Base-by-base conservation (phyloP, 2,329 filamentous ascomycete genomes). In the Stemphylium lycopersici region DNA sequence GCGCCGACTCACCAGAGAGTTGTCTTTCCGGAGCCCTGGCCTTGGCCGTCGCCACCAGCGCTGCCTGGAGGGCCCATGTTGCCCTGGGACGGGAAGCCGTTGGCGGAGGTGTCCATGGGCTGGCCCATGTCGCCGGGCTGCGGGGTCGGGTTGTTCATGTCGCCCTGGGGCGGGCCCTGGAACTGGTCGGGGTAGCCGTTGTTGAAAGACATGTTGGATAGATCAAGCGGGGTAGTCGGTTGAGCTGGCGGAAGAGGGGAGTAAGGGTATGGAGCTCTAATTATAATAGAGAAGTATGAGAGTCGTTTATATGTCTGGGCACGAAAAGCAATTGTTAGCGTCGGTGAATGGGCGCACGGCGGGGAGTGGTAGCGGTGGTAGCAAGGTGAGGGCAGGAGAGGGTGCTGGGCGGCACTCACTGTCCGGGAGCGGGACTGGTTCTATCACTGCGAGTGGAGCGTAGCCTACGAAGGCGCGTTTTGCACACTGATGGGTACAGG, bases 181-280 rank as follows among this genome's bases (percentile, higher is more conserved):
- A 84, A 87, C 61, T 82, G 79, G 61, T 82, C 79, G 47, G 36
- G 36, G 68, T 88, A 85, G 76, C 85, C 87, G 75, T 85, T 85
- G 59, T 84, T 83, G 79, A 87, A 88, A 73, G 84, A 87, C 87
- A 89, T 89, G 54, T 63, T 83, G 73, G 56, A 52, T 49, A 46
- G 59, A 63, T 62, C 52, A 62, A 49, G 51, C 49, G 60, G 58
- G 61, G 53, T 65, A 58, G 58, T 61, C 48, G 58, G 43, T 44
- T 52, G 43, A 40, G 31, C 43, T 52, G 47, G 48, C 48, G 50
- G 55, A 48, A 43, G 33, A 44, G 50, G 51, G 47, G 56, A 58
- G 56, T 62, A 62, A 59, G 48, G 57, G 61, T 69, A 65, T 62
- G 47, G 61, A 42, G 65, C 54, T 63, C 60, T 72, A 71, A 69